Conservation (phyloP, 768 basidiomycete genomes). For the Tulasnella sp. region DNA sequence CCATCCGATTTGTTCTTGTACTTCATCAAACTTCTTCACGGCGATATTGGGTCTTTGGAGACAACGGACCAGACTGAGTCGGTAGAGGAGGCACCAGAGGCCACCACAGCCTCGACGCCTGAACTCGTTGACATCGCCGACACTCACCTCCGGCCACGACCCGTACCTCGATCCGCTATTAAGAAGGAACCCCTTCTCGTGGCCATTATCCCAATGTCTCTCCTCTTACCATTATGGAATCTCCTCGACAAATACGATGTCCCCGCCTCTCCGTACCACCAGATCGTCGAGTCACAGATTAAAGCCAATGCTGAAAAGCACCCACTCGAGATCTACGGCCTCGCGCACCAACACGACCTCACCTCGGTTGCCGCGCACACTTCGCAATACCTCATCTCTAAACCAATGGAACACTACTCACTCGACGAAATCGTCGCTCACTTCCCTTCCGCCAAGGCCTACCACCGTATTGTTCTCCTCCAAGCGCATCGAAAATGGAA, state of each 20-base stretch:
- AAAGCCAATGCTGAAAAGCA: conserved; percentile 40
- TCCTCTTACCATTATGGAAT: conserved; percentile 45
- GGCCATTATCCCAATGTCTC: conserved; percentile 52
- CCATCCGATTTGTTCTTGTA: conserved; percentile 37
- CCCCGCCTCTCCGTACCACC: conserved; percentile 32
- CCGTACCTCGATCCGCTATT: no score
- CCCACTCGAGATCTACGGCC: conserved; percentile 53
- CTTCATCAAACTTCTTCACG: conserved; percentile 48
- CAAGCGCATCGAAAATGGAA: conserved; percentile 47
- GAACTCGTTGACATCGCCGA: conserved; percentile 27
- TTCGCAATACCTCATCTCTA: conserved; percentile 45
- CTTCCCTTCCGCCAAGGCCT: conserved; percentile 48
- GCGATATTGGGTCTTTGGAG: conserved; percentile 30
- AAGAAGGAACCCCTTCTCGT: no score
- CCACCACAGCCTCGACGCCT: conserved; percentile 25
- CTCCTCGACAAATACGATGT: conserved; percentile 61
- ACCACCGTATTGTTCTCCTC: conserved; percentile 51
- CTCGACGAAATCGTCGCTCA: conserved; percentile 36
- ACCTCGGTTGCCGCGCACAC: conserved; percentile 40
- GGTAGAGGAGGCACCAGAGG: no score
- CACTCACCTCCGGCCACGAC: conserved; percentile 28
- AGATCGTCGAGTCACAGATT: conserved; percentile 43
- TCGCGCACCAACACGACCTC: conserved; percentile 35
- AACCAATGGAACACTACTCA: conserved; percentile 48
- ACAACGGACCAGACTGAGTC: conserved; percentile 30